Evolutionary conservation across 2,329 filamentous ascomycete genomes (phyloP).

Genomic region (Davidsoniella virescens): DNA sequence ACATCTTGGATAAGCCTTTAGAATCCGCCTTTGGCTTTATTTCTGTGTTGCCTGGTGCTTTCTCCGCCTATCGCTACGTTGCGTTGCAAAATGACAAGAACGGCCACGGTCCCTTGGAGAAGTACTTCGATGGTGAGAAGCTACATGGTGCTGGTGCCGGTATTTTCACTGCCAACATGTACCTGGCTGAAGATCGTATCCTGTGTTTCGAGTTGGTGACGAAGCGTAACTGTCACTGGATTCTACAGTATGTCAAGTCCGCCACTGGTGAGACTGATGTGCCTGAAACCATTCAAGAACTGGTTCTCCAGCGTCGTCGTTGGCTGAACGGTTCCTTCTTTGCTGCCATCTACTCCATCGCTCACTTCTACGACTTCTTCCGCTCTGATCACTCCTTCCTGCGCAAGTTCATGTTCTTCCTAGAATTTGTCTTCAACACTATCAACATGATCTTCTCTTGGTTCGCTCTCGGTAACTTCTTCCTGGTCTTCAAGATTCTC

Average conservation of each 20-base stretch:
- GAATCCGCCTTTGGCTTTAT: slow-evolving; percentile 98
- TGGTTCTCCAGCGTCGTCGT: slow-evolving; percentile 86
- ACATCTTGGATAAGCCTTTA: slow-evolving; percentile 93
- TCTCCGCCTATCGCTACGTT: slow-evolving; percentile 93
- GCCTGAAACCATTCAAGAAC: slow-evolving; percentile 80
- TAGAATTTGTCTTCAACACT: slow-evolving; percentile 90
- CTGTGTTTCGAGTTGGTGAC: slow-evolving; percentile 91
- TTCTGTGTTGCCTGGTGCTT: slow-evolving; percentile 86
- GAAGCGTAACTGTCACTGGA: slow-evolving; percentile 95
- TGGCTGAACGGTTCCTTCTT: slow-evolving; percentile 99
- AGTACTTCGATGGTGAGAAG: slow-evolving; percentile 94
- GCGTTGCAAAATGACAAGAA: slow-evolving; percentile 95
- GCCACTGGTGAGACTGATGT: slow-evolving; percentile 95
- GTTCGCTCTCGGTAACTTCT: slow-evolving; percentile 98
- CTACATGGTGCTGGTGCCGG: slow-evolving; percentile 84
- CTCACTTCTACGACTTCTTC: slow-evolving; percentile 93
- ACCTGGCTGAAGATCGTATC: slow-evolving; percentile 77
- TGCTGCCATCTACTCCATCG: slow-evolving; percentile 84
- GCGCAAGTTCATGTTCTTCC: slow-evolving; percentile 74
- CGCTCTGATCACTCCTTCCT: slow-evolving; percentile 77
- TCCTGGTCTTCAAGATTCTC: slow-evolving; percentile 93
- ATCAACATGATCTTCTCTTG: slow-evolving; percentile 96
- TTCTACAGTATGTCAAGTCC: slow-evolving; percentile 95
- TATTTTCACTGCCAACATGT: slow-evolving; percentile 97
- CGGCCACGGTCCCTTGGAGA: slow-evolving; percentile 78